Evolutionary conservation across 805 yeast species (phyloP).

Genomic region (Saccharomycopsis oosterbeekiorum): DNA sequence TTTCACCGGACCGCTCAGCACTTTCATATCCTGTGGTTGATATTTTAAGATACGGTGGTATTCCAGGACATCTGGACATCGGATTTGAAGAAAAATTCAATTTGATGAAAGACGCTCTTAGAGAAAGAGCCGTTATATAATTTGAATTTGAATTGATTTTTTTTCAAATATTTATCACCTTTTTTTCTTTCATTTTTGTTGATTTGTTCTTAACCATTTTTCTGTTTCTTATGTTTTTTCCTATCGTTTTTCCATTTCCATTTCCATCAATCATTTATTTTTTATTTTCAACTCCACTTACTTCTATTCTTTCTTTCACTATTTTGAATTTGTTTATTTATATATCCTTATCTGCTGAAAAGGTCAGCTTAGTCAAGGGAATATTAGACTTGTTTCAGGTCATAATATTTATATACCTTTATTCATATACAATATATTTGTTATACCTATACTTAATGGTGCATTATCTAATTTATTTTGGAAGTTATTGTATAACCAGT

Average conservation of each 20-base stretch:
- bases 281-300: neutral
- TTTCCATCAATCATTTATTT: neutral
- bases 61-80: constrained; percentile 39
- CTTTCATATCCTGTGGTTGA: constrained; percentile 51
- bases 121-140: constrained; percentile 21
- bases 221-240: neutral
- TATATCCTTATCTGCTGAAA: neutral
- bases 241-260: neutral
- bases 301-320: neutral
- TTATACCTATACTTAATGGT: neutral
- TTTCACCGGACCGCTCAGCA: constrained; percentile 66
- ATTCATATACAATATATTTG: neutral
- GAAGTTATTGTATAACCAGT: neutral
- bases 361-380: neutral
- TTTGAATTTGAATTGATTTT: neutral
- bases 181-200: neutral
- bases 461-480: neutral
- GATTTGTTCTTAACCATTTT: neutral
- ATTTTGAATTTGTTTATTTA: neutral
- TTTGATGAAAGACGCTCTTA: constrained; percentile 59
- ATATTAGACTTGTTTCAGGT: neutral
- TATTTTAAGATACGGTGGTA: constrained; percentile 36
- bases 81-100: constrained; percentile 37
- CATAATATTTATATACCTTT: neutral
- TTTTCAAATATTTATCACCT: neutral